Conservation (phyloP, 1,139 yeast genomes). For the Candida sp. region DNA sequence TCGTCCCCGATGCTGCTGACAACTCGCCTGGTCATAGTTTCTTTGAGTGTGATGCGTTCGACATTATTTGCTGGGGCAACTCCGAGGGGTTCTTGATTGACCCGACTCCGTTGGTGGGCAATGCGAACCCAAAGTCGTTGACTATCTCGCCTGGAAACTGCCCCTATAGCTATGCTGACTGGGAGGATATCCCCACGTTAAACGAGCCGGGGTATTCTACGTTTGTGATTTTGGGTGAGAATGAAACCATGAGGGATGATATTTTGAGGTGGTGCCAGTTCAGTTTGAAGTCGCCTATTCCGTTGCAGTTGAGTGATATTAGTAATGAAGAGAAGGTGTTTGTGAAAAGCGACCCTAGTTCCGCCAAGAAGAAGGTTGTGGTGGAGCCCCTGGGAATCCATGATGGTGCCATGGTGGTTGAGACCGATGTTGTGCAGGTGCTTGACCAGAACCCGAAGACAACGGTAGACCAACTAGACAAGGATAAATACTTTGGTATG, state of each 20-base stretch:
- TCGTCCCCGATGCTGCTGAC: slow-evolving; percentile 16
- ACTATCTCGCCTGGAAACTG: slow-evolving; percentile 20
- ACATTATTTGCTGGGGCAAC: slow-evolving; percentile 27
- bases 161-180: slow-evolving; percentile 26
- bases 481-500: slow-evolving; percentile 30
- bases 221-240: slow-evolving; percentile 44
- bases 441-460: slow-evolving; percentile 13
- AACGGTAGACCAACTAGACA: slow-evolving; percentile 19
- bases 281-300: slow-evolving; percentile 33
- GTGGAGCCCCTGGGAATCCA: slow-evolving; percentile 53
- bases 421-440: slow-evolving; percentile 22
- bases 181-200: slow-evolving; percentile 40
- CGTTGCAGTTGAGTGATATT: slow-evolving; percentile 24
- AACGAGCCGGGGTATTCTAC: slow-evolving; percentile 27
- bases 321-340: slow-evolving; percentile 22
- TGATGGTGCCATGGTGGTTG: slow-evolving; percentile 40
- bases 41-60: slow-evolving; percentile 35
- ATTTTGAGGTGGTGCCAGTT: slow-evolving; percentile 38
- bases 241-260: slow-evolving; percentile 49
- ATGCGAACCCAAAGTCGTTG: slow-evolving; percentile 11
- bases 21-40: slow-evolving; percentile 35
- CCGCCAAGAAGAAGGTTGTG: slow-evolving; percentile 23
- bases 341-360: slow-evolving; percentile 15
- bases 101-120: slow-evolving; percentile 15
- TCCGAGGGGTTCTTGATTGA: slow-evolving; percentile 8